A percentile compares a stretch with the other conserved stretches of the same genome.
Evolutionary conservation across 306 rosid species (phyloP).

Genomic region (Dryas octopetala): DNA sequence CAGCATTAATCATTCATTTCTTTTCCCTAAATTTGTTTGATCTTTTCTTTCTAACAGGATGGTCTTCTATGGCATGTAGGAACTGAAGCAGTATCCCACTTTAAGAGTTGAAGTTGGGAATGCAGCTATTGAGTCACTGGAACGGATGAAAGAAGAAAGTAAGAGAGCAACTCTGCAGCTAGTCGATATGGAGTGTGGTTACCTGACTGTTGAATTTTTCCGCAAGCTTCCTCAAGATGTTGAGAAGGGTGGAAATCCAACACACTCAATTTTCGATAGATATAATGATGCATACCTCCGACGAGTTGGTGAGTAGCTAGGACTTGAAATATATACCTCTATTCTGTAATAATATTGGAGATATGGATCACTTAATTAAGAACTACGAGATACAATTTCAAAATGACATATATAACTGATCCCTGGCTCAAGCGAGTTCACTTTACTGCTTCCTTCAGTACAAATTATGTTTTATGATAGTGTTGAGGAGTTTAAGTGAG

Average conservation of each 20-base stretch:
- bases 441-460: neutral
- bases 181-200: conserved; percentile 50
- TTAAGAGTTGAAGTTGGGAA: conserved; percentile 40
- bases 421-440: neutral
- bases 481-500: neutral
- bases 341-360: neutral
- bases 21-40: neutral
- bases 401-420: neutral
- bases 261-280: conserved; percentile 42
- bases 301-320: conserved; percentile 35
- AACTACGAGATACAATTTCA: neutral
- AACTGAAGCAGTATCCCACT: conserved; percentile 44
- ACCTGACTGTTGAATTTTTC: conserved; percentile 47
- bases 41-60: neutral
- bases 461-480: too few species aligned
- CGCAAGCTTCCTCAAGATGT: conserved; percentile 56
- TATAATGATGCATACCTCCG: conserved; percentile 43
- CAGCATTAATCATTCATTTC: neutral
- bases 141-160: conserved; percentile 46
- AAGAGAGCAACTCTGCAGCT: conserved; percentile 42
- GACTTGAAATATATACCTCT: neutral
- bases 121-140: conserved; percentile 43
- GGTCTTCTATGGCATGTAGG: conserved; percentile 26
- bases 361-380: neutral
- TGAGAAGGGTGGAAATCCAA: conserved; percentile 52